A percentile compares a stretch with the other conserved stretches of the same genome.
phyloP scores from a whole-genome alignment of 257 asterid genomes.

The Solanum chaucha region DNA sequence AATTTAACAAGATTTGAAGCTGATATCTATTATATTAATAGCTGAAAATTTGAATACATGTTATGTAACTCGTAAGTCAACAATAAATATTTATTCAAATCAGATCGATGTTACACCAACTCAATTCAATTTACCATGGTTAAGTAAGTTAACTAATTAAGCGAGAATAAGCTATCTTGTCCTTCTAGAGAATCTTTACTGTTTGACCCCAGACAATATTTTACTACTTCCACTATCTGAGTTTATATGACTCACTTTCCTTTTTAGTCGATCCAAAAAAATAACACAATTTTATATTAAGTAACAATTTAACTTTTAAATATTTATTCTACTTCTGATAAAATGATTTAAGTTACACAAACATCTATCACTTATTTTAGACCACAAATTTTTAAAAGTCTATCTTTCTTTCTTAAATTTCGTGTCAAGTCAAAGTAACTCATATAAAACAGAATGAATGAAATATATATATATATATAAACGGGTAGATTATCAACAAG shows the following conservation, averaged over 20 bases:
- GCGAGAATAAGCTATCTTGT: neutral
- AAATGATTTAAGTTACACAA: too few species aligned
- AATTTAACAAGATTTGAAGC: neutral
- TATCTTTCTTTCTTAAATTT: too few species aligned
- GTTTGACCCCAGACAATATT: neutral
- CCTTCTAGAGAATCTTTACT: neutral
- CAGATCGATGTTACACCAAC: neutral
- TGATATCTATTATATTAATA: neutral
- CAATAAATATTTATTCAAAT: neutral
- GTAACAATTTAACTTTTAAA: too few species aligned
- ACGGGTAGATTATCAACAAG: neutral
- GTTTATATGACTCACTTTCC: neutral
- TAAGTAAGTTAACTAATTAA: neutral
- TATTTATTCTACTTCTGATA: too few species aligned
- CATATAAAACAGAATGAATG: neutral
- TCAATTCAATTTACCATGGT: neutral
- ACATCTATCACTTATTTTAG: neutral
- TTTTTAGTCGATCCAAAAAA: too few species aligned
- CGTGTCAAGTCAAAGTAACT: too few species aligned
- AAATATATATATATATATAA: too few species aligned
- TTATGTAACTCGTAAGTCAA: neutral
- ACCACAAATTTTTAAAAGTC: accelerated
- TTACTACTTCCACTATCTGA: neutral
- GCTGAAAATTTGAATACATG: neutral
- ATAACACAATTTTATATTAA: too few species aligned